Conservation (phyloP, 345 rosid species). For the Microcos paniculata region DNA sequence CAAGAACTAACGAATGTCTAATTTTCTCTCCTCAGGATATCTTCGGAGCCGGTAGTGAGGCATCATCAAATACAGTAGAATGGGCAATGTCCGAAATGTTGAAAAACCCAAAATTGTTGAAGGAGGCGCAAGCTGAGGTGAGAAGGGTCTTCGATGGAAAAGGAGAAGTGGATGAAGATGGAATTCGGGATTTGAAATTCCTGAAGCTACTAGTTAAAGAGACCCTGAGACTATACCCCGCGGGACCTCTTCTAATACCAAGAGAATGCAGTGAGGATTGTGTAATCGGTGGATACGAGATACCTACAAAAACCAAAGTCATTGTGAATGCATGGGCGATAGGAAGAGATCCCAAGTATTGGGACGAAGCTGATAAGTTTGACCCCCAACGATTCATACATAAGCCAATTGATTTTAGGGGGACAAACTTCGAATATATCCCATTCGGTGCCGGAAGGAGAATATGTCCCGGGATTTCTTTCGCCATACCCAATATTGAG, state of each 20-base stretch:
- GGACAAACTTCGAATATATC: neutral
- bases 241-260: neutral
- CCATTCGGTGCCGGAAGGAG: slow-evolving; percentile 10
- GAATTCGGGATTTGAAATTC: neutral
- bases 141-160: neutral
- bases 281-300: neutral
- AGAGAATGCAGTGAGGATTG: neutral
- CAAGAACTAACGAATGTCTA: too few species aligned
- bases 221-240: neutral
- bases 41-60: slow-evolving; percentile 7
- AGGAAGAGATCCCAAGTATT: neutral
- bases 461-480: neutral
- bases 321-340: neutral
- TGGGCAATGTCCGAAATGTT: neutral
- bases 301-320: neutral
- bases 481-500: neutral
- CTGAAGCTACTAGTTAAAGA: neutral
- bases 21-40: neutral
- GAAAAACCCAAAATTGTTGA: neutral
- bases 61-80: slow-evolving; percentile 1
- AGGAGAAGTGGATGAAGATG: neutral
- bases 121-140: slow-evolving; percentile 13
- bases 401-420: neutral
- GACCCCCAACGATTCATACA: neutral
- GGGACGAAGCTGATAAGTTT: neutral